These are phyloP conservation scores for Graphiopsis chlorocephala DNA, from an alignment of 2,329 filamentous ascomycete species.

Conservation along the genomic window DNA sequence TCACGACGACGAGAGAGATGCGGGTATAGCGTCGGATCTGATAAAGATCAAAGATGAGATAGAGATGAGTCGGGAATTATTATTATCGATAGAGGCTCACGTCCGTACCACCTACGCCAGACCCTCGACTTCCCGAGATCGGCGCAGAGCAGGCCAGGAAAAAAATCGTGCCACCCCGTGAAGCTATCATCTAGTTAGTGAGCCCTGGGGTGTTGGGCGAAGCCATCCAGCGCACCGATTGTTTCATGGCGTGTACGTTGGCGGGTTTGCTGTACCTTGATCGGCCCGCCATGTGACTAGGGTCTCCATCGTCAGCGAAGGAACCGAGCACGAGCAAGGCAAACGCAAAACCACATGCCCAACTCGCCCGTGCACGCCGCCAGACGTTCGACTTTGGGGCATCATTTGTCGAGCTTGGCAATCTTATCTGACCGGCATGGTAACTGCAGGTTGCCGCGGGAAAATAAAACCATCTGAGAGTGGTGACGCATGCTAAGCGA, in stretches of 20 bases:
- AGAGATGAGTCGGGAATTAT: constrained; percentile 4
- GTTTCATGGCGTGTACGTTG: constrained; percentile 7
- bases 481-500: constrained; percentile 14
- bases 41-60: constrained; percentile 13
- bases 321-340: background rate
- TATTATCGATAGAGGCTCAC: background rate
- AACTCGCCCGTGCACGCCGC: constrained; percentile 7
- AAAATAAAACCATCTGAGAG: background rate
- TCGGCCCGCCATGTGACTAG: constrained; percentile 8
- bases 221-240: constrained; percentile 15
- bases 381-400: background rate
- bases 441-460: background rate
- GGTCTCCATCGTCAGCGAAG: constrained; percentile 10
- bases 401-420: constrained; percentile 7
- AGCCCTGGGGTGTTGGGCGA: constrained; percentile 15
- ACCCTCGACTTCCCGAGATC: constrained; percentile 8
- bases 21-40: constrained; percentile 15
- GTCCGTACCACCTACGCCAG: background rate
- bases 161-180: constrained; percentile 10
- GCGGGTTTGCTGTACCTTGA: constrained; percentile 10
- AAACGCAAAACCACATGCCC: constrained; percentile 5
- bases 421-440: constrained; percentile 12
- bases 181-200: constrained; percentile 2
- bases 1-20: background rate
- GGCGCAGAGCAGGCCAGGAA: constrained; percentile 11